Conservation (phyloP, 2,329 filamentous ascomycete genomes). For the Ceratocystis diversiconidia region DNA sequence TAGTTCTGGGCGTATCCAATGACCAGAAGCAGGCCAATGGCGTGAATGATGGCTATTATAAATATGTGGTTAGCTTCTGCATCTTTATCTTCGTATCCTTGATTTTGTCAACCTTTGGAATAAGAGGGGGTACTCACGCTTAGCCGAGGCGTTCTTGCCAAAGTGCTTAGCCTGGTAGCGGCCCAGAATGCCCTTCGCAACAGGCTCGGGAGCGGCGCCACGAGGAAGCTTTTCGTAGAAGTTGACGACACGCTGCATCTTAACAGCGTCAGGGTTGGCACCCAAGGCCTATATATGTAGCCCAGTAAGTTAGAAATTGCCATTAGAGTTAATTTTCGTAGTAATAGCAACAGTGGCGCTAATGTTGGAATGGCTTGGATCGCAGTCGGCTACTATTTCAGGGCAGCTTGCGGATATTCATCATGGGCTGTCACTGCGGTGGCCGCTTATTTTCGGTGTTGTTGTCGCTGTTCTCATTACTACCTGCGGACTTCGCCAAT, state of each 20-base stretch:
- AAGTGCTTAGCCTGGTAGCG: constrained; percentile 90
- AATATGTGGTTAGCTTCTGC: too few species aligned
- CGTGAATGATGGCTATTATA: constrained; percentile 69
- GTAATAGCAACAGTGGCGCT: neutral
- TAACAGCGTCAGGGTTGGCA: constrained; percentile 83
- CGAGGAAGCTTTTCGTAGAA: constrained; percentile 99
- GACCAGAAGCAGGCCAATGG: constrained; percentile 60
- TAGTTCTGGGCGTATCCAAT: constrained; percentile 96
- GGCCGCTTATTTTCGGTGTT: too few species aligned
- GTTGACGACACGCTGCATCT: constrained; percentile 94
- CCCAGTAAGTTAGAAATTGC: neutral
- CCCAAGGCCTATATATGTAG: constrained; percentile 60
- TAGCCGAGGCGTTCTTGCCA: constrained; percentile 77
- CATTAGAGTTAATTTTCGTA: neutral
- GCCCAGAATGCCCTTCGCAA: constrained; percentile 69
- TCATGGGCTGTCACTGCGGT: too few species aligned
- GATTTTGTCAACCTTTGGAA: neutral
- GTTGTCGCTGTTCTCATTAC: too few species aligned
- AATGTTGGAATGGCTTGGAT: too few species aligned
- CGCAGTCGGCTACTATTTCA: too few species aligned
- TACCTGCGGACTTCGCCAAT: too few species aligned
- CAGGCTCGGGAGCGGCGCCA: constrained; percentile 69
- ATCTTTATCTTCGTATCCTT: neutral
- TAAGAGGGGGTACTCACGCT: constrained; percentile 49
- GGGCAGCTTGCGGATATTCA: too few species aligned